Evolutionary conservation across 2,329 filamentous ascomycete genomes (phyloP).

Genomic region (Endoconidiophora laricicola): DNA sequence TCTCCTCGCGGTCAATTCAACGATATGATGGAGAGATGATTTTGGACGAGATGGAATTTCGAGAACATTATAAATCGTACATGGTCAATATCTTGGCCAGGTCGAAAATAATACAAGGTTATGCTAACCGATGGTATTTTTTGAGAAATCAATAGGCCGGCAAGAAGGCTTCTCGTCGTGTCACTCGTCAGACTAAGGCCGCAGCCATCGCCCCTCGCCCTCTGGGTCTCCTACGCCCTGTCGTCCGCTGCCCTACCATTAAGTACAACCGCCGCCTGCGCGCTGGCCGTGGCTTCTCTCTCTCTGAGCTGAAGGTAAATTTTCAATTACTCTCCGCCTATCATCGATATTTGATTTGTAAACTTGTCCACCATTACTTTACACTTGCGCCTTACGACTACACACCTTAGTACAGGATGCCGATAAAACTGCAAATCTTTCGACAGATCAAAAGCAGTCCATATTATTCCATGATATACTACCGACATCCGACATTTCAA

Average conservation of each 20-base stretch:
- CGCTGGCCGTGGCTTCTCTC: conserved; percentile 91
- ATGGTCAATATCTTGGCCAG: not conserved
- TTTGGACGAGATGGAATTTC: not conserved
- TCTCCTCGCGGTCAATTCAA: not conserved
- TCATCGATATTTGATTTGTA: not conserved
- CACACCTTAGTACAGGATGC: too few species aligned
- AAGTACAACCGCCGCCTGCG: conserved; percentile 99
- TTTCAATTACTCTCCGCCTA: not conserved
- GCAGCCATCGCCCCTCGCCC: conserved; percentile 89
- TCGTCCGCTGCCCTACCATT: conserved; percentile 94
- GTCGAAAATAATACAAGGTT: not conserved
- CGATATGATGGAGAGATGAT: not conserved
- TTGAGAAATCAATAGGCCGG: conserved; percentile 48
- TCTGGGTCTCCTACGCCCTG: conserved; percentile 87
- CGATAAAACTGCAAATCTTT: too few species aligned
- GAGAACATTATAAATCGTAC: not conserved
- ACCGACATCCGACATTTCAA: not conserved
- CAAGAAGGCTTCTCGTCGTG: conserved; percentile 84
- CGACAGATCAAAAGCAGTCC: too few species aligned
- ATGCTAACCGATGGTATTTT: conserved; percentile 15
- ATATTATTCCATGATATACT: not conserved
- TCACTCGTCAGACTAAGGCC: conserved; percentile 86
- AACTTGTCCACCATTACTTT: not conserved
- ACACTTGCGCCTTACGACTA: too few species aligned
- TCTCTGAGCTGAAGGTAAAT: conserved; percentile 92